Evolutionary conservation across 768 basidiomycete species (phyloP), one percentile per base, ranked within the genome.

Genomic region (Boletus rubroflammeus): DNA sequence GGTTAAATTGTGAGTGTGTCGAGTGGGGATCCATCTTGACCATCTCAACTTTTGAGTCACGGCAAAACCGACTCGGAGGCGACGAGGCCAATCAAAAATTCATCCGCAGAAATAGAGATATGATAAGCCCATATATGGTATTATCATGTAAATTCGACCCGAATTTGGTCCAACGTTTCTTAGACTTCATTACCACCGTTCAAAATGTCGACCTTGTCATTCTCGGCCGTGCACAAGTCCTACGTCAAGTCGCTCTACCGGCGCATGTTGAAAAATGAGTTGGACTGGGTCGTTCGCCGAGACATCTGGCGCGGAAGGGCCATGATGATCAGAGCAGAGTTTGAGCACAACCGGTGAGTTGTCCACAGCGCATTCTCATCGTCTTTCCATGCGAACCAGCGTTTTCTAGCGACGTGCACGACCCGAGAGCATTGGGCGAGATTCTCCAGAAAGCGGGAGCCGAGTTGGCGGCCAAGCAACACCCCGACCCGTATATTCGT

Each of bases 401-500:
- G 10, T 28, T 19, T 49, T 48, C 17, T 54, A 96, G 93, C 46
- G 77, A 94, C 65, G 84, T 96, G 51, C 82, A 83, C 51, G 90
- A 96, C 63, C 93, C 94, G 14, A 80, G 93, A 58, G 85, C 86
- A 21, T 74, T 97, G 49, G 87, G 88, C 10, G 64, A 72, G n/a
- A 81, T 96, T 50, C 71, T 97, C 21, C 82, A 86, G 65, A 81
- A 85, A 63, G 91, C 91, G 3, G 94, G 96, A 72, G 86, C 82
- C 3, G 72, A 81, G 9, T 75, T 95, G 19, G 87, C 84, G 3
- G 72, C 70, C 29, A 80, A 72, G 64, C 76, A 75, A 51, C 96
- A 98, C 68, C 95, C 94, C 23, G 96, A 98, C 72, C 95, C 96
- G 38, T 94, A 93, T 72, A 87, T 90, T 68, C 73, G 95, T 98